Conservation (phyloP, 495 filamentous ascomycete genomes). For the Penicillium canescens region DNA sequence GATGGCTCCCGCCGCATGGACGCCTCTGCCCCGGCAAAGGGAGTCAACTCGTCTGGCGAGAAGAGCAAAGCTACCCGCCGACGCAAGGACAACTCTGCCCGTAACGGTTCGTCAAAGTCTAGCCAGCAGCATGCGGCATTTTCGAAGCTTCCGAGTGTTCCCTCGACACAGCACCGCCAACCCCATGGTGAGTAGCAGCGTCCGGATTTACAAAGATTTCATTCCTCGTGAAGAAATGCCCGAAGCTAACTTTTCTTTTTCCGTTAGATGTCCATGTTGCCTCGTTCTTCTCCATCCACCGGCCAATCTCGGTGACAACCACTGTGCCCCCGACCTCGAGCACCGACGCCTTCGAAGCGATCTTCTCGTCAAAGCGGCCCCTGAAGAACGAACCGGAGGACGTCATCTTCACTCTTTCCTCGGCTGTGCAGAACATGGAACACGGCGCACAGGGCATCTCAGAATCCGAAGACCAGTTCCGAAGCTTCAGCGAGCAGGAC, state of each 20-base stretch:
- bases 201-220: not conserved
- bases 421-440: constrained; percentile 69
- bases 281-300: constrained; percentile 93
- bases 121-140: constrained; percentile 42
- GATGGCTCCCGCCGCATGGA: constrained; percentile 46
- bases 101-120: constrained; percentile 37
- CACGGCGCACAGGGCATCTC: constrained; percentile 44
- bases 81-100: constrained; percentile 38
- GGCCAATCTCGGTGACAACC: constrained; percentile 85
- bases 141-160: constrained; percentile 75
- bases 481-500: constrained; percentile 47
- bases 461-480: constrained; percentile 49
- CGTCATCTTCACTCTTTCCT: constrained; percentile 76
- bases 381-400: constrained; percentile 57
- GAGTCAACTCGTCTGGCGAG: constrained; percentile 37
- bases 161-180: constrained; percentile 76
- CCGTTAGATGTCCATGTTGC: constrained; percentile 77
- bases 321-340: constrained; percentile 72
- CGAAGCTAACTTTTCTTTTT: constrained; percentile 5
- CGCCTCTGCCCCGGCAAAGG: constrained; percentile 42
- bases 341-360: constrained; percentile 72
- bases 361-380: constrained; percentile 62
- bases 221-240: not conserved
- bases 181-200: constrained; percentile 60
- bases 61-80: constrained; percentile 39